Conservation (phyloP, 768 basidiomycete species). For the Amanita pallidorosea region DNA sequence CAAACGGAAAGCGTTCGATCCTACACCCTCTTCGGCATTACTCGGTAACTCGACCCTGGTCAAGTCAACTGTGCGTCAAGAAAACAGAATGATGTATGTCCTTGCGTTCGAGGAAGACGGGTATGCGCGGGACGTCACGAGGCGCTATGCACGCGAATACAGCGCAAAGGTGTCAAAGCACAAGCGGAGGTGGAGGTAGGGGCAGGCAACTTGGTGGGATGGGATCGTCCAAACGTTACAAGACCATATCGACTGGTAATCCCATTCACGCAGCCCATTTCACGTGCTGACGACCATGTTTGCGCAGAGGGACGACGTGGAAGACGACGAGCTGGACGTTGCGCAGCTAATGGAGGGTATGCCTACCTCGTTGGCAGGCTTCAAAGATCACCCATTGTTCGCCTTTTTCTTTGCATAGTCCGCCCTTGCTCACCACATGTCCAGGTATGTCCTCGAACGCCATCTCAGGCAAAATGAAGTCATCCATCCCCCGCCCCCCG, state of each 20-base stretch:
- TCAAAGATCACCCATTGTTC: conserved; percentile 92
- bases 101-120: conserved; percentile 93
- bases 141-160: conserved; percentile 77
- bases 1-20: conserved; percentile 74
- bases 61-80: conserved; percentile 13
- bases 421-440: conserved; percentile 1
- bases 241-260: conserved; percentile 79
- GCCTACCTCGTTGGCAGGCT: conserved; percentile 83
- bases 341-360: conserved; percentile 82
- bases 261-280: conserved; percentile 7
- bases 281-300: conserved; percentile 8
- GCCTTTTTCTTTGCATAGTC: conserved; percentile 12
- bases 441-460: conserved; percentile 72
- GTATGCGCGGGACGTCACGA: conserved; percentile 83
- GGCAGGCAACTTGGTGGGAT: conserved; percentile 83
- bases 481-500: conserved; percentile 57
- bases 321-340: conserved; percentile 78
- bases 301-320: conserved; percentile 80
- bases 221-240: conserved; percentile 49
- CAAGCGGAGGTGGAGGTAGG: conserved; percentile 44
- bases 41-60: conserved; percentile 1
- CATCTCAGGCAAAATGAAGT: conserved; percentile 86
- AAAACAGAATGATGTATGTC: conserved; percentile 90
- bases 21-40: conserved; percentile 25
- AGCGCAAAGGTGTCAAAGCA: conserved; percentile 73